Evolutionary conservation across 371 early-diverging fungal species (phyloP), one percentile per base, ranked within the genome.

Genomic region (Circinella minor): DNA sequence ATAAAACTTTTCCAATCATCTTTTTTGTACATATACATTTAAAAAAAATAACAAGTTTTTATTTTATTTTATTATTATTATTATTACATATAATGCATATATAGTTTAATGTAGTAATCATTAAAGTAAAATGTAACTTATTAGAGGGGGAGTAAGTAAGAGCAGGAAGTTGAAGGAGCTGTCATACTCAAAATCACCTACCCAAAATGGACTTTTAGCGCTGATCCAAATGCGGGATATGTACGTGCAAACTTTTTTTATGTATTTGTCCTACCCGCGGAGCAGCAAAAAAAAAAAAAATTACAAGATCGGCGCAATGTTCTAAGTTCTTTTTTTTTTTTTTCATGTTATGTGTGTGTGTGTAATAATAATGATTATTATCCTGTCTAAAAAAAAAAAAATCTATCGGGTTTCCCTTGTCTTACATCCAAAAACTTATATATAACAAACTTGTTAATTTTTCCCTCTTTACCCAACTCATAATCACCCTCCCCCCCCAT

Each of bases 151-250:
- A 9, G 43, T 43, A 9, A 11, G 6, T 43, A 43, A 39, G 43
- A 43, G 43, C 27, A 27, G 27, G 27, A 43, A 43, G 11, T 9
- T 6, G 43, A 6, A 43, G 43, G 43, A 43, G 51, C 51, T 51
- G 51, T 51, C 51, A 51, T 51, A 57, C 20, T 57, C 57, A 54
- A 54, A 54, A 54, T 57, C 57, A 27, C 57, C 57, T 57, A n/a
- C 57, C 54, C 54, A 54, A n/a, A n/a, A n/a, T 57, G 57, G 34
- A 14, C 27, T 27, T 57, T 9, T 18, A n/a, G 57, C 63, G 63
- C 63, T 39, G 63, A 47, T 47, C 63, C 46, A 63, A 63, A 63
- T 63, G 43, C 27, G 63, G 63, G 38, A 63, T 46, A 43, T 61
- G 43, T 61, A 43, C 39, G 62, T 61, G 62, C 27, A 27, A 27